Evolutionary conservation across 2,329 filamentous ascomycete species (phyloP), one percentile per base, ranked within the genome.

Genomic region (Nannizziopsis barbatae): DNA sequence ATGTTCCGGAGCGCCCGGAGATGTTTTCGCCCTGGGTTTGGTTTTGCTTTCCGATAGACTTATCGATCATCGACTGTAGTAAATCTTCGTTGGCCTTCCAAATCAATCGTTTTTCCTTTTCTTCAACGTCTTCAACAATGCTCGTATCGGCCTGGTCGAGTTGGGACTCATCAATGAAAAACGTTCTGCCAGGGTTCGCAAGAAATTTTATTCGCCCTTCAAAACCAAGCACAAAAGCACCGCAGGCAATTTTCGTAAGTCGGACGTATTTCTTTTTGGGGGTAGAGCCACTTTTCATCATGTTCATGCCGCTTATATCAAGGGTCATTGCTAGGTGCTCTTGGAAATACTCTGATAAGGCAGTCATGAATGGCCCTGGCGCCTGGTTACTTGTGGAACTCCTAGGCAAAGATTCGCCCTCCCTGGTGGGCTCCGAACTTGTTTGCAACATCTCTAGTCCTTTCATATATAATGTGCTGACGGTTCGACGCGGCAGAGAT

Each of bases 171-270:
- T 55, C 55, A 20, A 47, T 48, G 18, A 54, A 43, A 6, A 57
- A 39, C 20, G 46, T 43, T 18, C 50, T 42, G 7, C 50, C 51
- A 8, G 52, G 49, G 42, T 55, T 53, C 2, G 57, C 62, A 52
- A 65, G 59, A 12, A 69, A 49, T 50, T 69, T 69, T 50, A 69
- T 53, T 42, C 60, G 59, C 8, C 67, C 67, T 14, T 69, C 67
- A 10, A 55, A 56, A 2, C 62, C 64, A 30, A 69, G 47, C 9
- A 66, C 61, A 53, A 69, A 69, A 15, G 61, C 63, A 12, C 61
- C 62, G 48, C 65, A 69, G 1, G 65, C 60, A 45, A 67, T 53
- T 41, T 65, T 67, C 8, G 61, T 62, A 5, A 69, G 51, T 2
- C 64, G 60, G 10, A 66, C 55, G 53, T 65, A 57, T 3, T 45